These are phyloP conservation scores for Mortierella sp. DNA, from an alignment of 371 early-diverging fungal species.

Conservation along the genomic window DNA sequence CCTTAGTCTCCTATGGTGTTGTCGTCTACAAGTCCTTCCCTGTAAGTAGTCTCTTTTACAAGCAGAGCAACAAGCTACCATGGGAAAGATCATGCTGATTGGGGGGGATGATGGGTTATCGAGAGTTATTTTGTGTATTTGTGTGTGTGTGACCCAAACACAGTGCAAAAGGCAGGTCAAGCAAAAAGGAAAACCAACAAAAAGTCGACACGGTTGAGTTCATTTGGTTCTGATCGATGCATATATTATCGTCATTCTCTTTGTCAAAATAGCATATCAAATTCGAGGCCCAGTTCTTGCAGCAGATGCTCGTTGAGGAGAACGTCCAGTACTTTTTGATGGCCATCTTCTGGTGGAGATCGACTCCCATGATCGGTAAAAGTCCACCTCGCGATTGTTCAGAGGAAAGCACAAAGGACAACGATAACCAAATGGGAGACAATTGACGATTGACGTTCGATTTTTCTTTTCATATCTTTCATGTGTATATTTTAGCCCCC, in stretches of 20 bases:
- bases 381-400: no score
- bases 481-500: constrained; percentile 78
- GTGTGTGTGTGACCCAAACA: constrained; percentile 3
- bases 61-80: not conserved
- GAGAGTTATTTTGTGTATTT: not conserved
- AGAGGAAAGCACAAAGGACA: no score
- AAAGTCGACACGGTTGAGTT: not conserved
- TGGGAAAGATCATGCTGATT: constrained; percentile 1
- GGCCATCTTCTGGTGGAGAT: constrained; percentile 83
- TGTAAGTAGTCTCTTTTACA: constrained; percentile 63
- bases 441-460: not conserved
- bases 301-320: constrained; percentile 85
- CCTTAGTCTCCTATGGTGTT: constrained; percentile 85
- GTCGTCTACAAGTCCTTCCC: constrained; percentile 90
- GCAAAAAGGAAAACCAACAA: not conserved
- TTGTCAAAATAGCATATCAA: constrained; percentile 36
- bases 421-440: no score
- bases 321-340: constrained; percentile 89
- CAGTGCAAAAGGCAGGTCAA: not conserved
- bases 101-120: not conserved
- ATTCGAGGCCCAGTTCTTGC: constrained; percentile 61
- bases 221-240: not conserved
- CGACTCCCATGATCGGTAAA: constrained; percentile 80
- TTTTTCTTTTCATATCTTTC: not conserved
- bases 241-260: not conserved